A percentile compares a stretch with the other conserved stretches of the same genome.
Evolutionary conservation across 805 yeast species (phyloP).

Genomic region (Candida berthetii): DNA sequence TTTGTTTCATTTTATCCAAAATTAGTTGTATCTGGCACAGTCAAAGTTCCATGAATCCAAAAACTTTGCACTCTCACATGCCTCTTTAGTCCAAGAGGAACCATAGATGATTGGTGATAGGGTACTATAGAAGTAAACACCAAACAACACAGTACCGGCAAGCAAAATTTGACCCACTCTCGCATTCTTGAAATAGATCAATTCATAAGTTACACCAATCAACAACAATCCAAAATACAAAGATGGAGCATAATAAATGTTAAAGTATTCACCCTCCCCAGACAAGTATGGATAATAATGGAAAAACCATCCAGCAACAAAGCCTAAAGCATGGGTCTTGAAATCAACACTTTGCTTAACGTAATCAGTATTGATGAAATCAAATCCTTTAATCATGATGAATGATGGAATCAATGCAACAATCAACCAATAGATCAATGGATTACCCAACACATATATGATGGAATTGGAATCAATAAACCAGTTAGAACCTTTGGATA

Average conservation of each 20-base stretch:
- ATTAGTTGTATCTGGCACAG: slow-evolving; percentile 20
- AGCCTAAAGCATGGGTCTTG: slow-evolving; percentile 18
- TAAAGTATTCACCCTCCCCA: slow-evolving; percentile 24
- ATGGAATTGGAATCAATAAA: slow-evolving; percentile 37
- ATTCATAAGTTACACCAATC: slow-evolving; percentile 38
- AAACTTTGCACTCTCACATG: slow-evolving; percentile 31
- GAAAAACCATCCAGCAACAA: slow-evolving; percentile 46
- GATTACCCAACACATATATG: slow-evolving; percentile 62
- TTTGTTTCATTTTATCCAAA: too few relatives aligned
- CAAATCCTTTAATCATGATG: slow-evolving; percentile 11
- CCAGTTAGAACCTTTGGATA: slow-evolving; percentile 52
- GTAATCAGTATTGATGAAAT: slow-evolving; percentile 19
- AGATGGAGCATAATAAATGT: slow-evolving; percentile 44
- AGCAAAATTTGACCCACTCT: slow-evolving; percentile 22
- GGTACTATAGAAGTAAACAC: slow-evolving; percentile 20
- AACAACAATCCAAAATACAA: slow-evolving; percentile 42
- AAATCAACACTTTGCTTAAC: slow-evolving; percentile 6
- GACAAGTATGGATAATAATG: slow-evolving; percentile 52
- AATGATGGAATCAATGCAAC: slow-evolving; percentile 25
- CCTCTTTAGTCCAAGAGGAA: slow-evolving; percentile 33
- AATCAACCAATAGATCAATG: slow-evolving; percentile 46
- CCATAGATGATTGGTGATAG: slow-evolving; percentile 43
- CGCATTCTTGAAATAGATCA: slow-evolving; percentile 23
- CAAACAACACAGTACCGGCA: slow-evolving; percentile 9
- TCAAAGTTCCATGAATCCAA: slow-evolving; percentile 37